Conservation (phyloP, 1,284 basidiomycete species). For the Fomitopsis palustris region DNA sequence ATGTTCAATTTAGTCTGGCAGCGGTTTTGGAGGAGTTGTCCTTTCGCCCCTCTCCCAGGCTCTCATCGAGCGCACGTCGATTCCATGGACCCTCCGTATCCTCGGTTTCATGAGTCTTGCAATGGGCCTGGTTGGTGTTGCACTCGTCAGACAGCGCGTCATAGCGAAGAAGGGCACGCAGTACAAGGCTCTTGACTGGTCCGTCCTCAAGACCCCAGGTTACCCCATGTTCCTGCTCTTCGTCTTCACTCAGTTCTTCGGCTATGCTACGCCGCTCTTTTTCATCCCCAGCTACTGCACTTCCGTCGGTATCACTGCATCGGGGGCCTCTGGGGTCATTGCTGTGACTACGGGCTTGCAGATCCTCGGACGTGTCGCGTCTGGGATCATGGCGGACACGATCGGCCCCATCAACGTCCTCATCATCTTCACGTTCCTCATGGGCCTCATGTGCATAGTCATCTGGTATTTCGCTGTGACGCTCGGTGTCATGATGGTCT, state of each 20-base stretch:
- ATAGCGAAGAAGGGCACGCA: not conserved
- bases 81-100: slow-evolving; percentile 3
- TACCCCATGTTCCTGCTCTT: not conserved
- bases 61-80: slow-evolving; percentile 3
- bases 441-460: slow-evolving; percentile 3
- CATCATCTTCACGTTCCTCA: slow-evolving; percentile 1
- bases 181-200: slow-evolving; percentile 1
- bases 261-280: slow-evolving; percentile 1
- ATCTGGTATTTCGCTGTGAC: slow-evolving; percentile 5
- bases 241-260: slow-evolving; percentile 4
- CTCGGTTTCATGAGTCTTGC: not conserved
- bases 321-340: not conserved
- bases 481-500: slow-evolving; percentile 5
- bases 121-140: not conserved
- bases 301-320: not conserved
- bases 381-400: slow-evolving; percentile 5
- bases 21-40: not conserved
- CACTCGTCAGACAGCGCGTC: not conserved
- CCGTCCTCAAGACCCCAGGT: not conserved
- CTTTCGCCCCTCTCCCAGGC: slow-evolving; percentile 4
- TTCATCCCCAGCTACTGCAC: not conserved
- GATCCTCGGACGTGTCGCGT: not conserved
- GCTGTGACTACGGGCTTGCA: slow-evolving; percentile 1
- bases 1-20: not conserved
- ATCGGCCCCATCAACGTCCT: slow-evolving; percentile 4